phyloP scores from a whole-genome alignment of 768 basidiomycete species.

The Pilatotrama ljubarskyi region DNA sequence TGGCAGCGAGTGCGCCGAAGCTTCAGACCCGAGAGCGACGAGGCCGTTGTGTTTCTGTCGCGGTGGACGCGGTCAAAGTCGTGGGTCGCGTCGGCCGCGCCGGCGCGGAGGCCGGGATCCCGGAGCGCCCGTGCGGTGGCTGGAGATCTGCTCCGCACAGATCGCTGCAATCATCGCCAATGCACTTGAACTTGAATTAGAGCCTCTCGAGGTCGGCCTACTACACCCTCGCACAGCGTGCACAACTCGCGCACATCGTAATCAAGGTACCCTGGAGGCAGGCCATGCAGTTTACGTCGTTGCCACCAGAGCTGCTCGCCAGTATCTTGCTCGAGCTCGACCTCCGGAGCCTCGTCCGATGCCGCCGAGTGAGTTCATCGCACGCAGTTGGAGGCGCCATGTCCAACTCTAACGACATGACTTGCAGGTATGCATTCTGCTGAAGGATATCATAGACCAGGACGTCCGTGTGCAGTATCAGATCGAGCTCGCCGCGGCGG shows the following conservation, averaged over 20 bases:
- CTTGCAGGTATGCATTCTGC: conserved; percentile 23
- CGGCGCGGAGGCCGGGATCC: neutral
- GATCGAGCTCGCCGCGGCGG: conserved; percentile 40
- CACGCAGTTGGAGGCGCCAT: neutral
- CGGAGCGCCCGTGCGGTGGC: neutral
- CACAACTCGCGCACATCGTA: too few species aligned
- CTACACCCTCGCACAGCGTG: neutral
- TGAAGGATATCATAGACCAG: conserved; percentile 17
- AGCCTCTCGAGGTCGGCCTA: neutral
- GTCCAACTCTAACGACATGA: neutral
- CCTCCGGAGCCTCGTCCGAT: conserved; percentile 15
- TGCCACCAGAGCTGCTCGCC: conserved; percentile 28
- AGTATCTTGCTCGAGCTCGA: conserved; percentile 27
- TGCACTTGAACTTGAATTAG: too few species aligned
- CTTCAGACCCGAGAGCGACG: too few species aligned
- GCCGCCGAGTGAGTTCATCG: conserved; percentile 22
- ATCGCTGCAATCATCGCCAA: too few species aligned
- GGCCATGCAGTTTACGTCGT: neutral
- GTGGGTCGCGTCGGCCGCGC: neutral
- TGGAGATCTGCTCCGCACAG: neutral
- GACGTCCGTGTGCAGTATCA: conserved; percentile 26
- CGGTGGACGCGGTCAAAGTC: too few species aligned
- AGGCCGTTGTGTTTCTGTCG: too few species aligned
- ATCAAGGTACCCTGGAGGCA: neutral
- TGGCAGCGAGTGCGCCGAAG: too few species aligned